A percentile compares a stretch with the other conserved stretches of the same genome.
phyloP scores from a whole-genome alignment of 1,139 yeast genomes.

The Yueomyces sp. region DNA sequence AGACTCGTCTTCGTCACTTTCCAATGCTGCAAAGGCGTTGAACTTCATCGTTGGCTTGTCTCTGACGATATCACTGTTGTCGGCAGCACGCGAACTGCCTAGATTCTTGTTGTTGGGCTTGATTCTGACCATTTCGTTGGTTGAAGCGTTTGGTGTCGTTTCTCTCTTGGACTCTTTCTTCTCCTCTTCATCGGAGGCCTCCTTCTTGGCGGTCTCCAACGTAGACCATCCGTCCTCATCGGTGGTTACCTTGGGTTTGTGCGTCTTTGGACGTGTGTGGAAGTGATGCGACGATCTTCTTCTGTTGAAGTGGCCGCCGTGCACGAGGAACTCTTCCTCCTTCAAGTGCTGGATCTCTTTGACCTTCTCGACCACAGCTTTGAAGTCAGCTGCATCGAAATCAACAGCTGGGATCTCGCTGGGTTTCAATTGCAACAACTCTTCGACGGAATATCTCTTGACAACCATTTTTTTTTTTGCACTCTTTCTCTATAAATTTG shows the following conservation, averaged over 20 bases:
- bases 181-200: conserved; percentile 28
- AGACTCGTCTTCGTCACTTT: conserved; percentile 35
- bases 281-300: conserved; percentile 44
- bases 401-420: conserved; percentile 49
- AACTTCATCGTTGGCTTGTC: conserved; percentile 54
- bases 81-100: conserved; percentile 62
- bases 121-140: conserved; percentile 31
- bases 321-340: conserved; percentile 23
- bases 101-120: conserved; percentile 65
- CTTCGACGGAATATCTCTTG: conserved; percentile 55
- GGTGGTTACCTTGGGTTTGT: conserved; percentile 37
- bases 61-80: conserved; percentile 55
- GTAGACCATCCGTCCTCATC: conserved; percentile 84
- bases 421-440: conserved; percentile 44
- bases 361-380: conserved; percentile 53
- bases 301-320: conserved; percentile 34
- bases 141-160: conserved; percentile 11
- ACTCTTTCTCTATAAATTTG: too few relatives aligned
- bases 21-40: conserved; percentile 73
- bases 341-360: conserved; percentile 30
- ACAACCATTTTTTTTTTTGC: conserved; percentile 6
- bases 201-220: conserved; percentile 28
- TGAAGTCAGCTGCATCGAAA: conserved; percentile 52
- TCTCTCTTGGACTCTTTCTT: conserved; percentile 28
- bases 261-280: conserved; percentile 39